A percentile compares a stretch with the other conserved stretches of the same genome.
These are phyloP conservation scores for Catharanthus roseus DNA, from an alignment of 257 asterid species.

Conservation along the genomic window DNA sequence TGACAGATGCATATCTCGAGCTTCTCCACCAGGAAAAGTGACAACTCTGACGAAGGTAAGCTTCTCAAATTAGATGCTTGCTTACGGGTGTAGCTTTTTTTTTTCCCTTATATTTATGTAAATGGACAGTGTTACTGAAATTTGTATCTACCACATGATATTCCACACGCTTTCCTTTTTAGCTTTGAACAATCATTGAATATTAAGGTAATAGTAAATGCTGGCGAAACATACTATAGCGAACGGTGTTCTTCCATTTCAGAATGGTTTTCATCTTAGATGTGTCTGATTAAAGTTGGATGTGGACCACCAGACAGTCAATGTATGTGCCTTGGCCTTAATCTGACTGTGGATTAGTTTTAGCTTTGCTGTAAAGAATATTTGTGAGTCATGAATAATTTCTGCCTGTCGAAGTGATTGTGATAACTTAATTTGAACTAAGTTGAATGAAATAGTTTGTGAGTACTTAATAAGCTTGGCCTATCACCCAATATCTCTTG, in stretches of 20 bases:
- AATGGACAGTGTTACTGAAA: neutral
- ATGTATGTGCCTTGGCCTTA: neutral
- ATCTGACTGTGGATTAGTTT: neutral
- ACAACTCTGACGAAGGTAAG: slow-evolving; percentile 84
- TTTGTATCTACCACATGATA: neutral
- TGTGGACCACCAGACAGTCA: neutral
- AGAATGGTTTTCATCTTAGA: neutral
- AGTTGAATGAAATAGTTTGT: neutral
- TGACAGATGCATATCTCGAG: slow-evolving; percentile 69
- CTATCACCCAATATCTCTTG: neutral
- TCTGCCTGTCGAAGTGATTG: neutral
- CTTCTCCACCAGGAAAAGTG: slow-evolving; percentile 98
- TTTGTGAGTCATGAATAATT: neutral
- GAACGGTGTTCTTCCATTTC: neutral
- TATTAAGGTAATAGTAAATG: neutral
- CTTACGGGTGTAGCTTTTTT: neutral
- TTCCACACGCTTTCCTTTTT: neutral
- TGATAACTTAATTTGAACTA: neutral
- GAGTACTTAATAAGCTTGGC: neutral
- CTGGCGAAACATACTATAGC: neutral
- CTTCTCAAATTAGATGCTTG: slow-evolving; percentile 9
- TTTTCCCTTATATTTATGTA: neutral
- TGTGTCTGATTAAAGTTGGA: neutral
- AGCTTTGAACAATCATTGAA: neutral
- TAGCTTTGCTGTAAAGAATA: neutral